phyloP scores from a whole-genome alignment of 2,329 filamentous ascomycete genomes.

The Hypoxylon sp. region DNA sequence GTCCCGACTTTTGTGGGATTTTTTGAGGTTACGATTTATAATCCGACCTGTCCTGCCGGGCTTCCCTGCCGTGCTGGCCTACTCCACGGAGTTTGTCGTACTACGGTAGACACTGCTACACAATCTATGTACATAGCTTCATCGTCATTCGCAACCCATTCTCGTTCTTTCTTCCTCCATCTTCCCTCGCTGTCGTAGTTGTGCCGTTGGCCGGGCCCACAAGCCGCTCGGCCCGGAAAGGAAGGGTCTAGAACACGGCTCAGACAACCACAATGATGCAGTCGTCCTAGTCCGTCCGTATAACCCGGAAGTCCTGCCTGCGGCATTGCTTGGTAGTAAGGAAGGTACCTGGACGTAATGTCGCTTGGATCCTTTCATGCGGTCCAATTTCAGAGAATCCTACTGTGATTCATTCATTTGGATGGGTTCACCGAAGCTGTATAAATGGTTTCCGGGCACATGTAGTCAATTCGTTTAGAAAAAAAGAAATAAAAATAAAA shows the following conservation, averaged over 20 bases:
- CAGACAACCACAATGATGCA: neutral
- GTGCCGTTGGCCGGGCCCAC: neutral
- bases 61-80: neutral
- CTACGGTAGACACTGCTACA: neutral
- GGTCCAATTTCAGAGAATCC: neutral
- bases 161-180: neutral
- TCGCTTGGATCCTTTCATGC: neutral
- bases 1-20: slow-evolving; percentile 8
- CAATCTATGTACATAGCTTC: neutral
- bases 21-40: slow-evolving; percentile 18
- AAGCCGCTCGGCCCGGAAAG: neutral
- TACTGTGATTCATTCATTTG: neutral
- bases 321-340: neutral
- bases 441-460: neutral
- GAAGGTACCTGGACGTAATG: neutral
- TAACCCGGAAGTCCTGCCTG: neutral
- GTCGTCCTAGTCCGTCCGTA: neutral
- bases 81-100: neutral
- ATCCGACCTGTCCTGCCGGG: neutral
- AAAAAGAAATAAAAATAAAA: too few relatives aligned
- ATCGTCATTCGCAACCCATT: neutral
- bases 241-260: slow-evolving; percentile 11
- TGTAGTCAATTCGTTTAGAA: too few relatives aligned
- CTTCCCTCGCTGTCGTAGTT: neutral
- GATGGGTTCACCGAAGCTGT: neutral